Evolutionary conservation across 495 filamentous ascomycete genomes (phyloP).

Genomic region (Lepidopterella palustris): DNA sequence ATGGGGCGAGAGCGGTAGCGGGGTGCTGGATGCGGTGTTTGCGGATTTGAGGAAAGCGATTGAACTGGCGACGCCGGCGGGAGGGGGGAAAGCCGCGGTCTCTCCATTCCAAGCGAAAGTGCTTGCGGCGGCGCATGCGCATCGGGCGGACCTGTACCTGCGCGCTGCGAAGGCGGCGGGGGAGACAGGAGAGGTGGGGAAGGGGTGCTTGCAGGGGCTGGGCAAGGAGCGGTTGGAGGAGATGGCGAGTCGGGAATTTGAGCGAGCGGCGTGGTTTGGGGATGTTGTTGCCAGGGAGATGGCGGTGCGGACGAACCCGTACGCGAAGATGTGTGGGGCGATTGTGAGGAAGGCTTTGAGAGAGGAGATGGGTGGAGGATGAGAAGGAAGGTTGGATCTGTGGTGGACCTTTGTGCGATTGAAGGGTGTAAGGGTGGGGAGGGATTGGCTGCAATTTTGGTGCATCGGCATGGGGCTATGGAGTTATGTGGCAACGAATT

Average conservation of each 20-base stretch:
- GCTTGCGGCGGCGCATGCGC: conserved; percentile 66
- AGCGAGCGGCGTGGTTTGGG: conserved; percentile 67
- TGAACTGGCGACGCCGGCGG: conserved; percentile 50
- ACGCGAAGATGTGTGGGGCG: conserved; percentile 79
- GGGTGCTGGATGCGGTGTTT: conserved; percentile 37
- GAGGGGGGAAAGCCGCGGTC: conserved; percentile 45
- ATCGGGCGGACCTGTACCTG: conserved; percentile 66
- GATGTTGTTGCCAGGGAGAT: conserved; percentile 69
- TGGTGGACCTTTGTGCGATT: no score
- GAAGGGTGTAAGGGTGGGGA: no score
- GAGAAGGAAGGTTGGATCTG: no score
- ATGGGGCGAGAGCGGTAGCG: background rate
- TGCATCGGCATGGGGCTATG: no score
- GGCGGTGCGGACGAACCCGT: conserved; percentile 77
- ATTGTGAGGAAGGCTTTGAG: conserved; percentile 83
- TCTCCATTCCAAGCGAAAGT: conserved; percentile 56
- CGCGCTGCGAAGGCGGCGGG: conserved; percentile 47
- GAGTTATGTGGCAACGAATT: no score
- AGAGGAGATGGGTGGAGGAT: conserved; percentile 54
- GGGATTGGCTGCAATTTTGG: no score
- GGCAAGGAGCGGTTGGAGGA: conserved; percentile 58
- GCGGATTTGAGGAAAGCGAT: conserved; percentile 64
- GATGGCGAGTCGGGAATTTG: conserved; percentile 67
- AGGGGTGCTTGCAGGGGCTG: conserved; percentile 38
- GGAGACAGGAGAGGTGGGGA: background rate